Base-by-base conservation (phyloP, 306 rosid genomes). In the Prunus dulcis region DNA sequence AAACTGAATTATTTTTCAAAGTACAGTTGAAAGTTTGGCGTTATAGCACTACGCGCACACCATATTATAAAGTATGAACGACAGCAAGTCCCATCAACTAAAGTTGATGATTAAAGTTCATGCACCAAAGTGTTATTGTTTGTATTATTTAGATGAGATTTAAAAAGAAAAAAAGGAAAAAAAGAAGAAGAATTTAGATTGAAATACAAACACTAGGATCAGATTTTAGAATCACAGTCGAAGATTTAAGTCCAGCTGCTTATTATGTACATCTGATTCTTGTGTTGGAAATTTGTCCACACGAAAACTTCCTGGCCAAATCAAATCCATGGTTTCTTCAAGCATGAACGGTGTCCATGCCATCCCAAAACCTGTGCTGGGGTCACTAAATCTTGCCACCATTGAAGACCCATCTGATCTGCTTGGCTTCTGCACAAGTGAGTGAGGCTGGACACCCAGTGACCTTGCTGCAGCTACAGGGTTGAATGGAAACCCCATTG, bases 301-400 rank as follows among this genome's bases (percentile, higher is more conserved):
- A 1, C 87, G 72, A 60, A 88, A 91, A 85, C 93, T 91, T 77
- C 93, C 96, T 0, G 90, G 95, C 92, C 95, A 90, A 20, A 70
- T 38, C 72, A 76, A 67, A 76, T 83, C 88, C 88, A 71, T 55
- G 46, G 75, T 38, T 75, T 86, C 80, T 83, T 88, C 89, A 67
- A 71, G 49, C 82, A 86, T 14, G 69, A 82, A 76, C 15, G 92
- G 88, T 51, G 81, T 78, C 88, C 86, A 86, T 20, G 84, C 32
- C 78, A 71, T 75, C 62, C 83, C 82, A 73, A 72, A 67, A 47
- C 73, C 86, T 34, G 69, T 30, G 18, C 34, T 58, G 17, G 76
- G 75, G 55, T 72, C 83, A 22, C 67, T 56, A 75, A 86, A 72
- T 75, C 85, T 71, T 57, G 93, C 88, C 43, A 64, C 86, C 75